These are phyloP conservation scores for Apiospora hydei DNA, from an alignment of 2,329 filamentous ascomycete species.

Conservation along the genomic window DNA sequence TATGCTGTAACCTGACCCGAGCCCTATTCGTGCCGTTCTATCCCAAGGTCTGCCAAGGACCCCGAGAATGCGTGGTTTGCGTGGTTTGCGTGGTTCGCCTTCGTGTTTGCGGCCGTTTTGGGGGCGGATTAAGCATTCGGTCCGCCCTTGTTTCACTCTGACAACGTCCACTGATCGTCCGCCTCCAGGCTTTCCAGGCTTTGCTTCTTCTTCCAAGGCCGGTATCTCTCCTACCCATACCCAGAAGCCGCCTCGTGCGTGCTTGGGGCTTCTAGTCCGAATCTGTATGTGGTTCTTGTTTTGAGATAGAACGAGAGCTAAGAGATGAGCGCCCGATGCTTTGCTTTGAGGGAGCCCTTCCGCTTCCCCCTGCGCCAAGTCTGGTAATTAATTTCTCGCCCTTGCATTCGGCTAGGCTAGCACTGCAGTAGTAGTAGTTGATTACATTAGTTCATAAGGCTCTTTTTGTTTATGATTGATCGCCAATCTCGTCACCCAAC, in stretches of 20 bases:
- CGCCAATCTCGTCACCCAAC: neutral
- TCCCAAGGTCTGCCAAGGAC: neutral
- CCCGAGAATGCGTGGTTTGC: neutral
- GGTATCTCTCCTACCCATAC: neutral
- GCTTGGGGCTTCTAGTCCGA: neutral
- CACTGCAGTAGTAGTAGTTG: neutral
- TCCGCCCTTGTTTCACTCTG: slow-evolving; percentile 18
- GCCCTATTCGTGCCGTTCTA: neutral
- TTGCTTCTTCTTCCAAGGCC: neutral
- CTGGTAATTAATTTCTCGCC: slow-evolving; percentile 7
- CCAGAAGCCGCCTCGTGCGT: neutral
- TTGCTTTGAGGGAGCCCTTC: neutral
- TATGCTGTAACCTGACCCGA: neutral
- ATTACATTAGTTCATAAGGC: neutral
- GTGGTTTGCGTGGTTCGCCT: too few species aligned
- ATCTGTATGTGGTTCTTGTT: neutral
- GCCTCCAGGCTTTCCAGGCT: neutral
- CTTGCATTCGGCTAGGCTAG: slow-evolving; percentile 13
- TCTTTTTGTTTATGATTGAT: neutral
- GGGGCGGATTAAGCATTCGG: slow-evolving; percentile 20
- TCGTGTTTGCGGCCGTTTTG: neutral
- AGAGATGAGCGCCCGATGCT: neutral
- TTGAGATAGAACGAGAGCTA: neutral
- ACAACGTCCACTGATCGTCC: slow-evolving; percentile 14
- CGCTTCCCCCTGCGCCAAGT: neutral